Evolutionary conservation across 176 grass and related monocot genomes (phyloP), one percentile per base, ranked within the genome.

Genomic region (Paspalum notatum): DNA sequence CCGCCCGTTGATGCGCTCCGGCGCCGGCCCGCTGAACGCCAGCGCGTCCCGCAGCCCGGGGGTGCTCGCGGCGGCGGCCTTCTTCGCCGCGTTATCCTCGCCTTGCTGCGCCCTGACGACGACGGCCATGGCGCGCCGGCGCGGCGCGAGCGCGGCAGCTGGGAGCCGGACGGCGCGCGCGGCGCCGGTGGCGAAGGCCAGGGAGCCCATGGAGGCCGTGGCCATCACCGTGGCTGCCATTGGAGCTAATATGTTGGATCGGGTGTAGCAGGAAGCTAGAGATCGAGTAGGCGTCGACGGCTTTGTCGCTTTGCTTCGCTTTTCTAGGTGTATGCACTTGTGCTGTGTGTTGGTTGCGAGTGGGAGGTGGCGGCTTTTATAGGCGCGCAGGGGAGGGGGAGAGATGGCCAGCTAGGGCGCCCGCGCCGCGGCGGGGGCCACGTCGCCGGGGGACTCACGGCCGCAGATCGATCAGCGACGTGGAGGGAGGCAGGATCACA

Each of bases 141-240:
- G 70, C 26, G 8, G 71, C 32, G 4, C 26, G 68, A 48, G 57
- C 43, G 12, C 59, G 60, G 60, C 0, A 0, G 26, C 74, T 21
- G 40, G 74, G 4, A 45, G 7, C 0, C 15, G 46, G 21, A 11
- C n/a, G 3, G 66, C n/a, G 39, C 39, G 42, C 4, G 15, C 57
- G 44, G 10, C 45, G 20, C 47, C 2, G 47, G 62, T 2, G 76
- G 76, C 46, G 46, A 66, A 78, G 59, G 74, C 22, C 14, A 62
- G 42, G 22, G 74, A 46, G 41, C 55, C 17, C 73, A 27, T 46
- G 20, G 72, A 77, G 22, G 74, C 42, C 74, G 62, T 77, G 22
- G 74, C 42, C 74, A 77, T 77, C 43, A 77, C 57, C 2, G 57
- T 61, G 11, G 55, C 5, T 6, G 74, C 74, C 74, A 61, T 76